Conservation (phyloP, 1,284 basidiomycete species). For the Ceratobasidium sp. region DNA sequence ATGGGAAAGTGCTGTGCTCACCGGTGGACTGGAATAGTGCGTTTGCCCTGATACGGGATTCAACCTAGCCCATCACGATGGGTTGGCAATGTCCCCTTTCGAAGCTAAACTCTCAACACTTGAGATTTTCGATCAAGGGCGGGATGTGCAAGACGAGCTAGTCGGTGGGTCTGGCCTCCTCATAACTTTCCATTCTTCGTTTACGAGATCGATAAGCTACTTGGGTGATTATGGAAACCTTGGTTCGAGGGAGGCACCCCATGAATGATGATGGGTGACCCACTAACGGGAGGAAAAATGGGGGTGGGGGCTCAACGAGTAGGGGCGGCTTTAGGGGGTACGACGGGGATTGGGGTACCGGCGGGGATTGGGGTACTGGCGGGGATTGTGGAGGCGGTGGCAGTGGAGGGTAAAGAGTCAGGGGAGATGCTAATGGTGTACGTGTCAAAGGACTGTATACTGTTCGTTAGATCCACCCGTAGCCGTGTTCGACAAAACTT, state of each 20-base stretch:
- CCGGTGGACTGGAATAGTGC: background rate
- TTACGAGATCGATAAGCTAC: background rate
- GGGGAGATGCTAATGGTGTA: background rate
- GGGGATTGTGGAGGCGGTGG: conserved; percentile 2
- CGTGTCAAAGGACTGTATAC: background rate
- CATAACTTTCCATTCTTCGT: background rate
- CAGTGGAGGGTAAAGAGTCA: background rate
- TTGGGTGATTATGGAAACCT: conserved; percentile 17
- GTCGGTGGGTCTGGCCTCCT: conserved; percentile 8
- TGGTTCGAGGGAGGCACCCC: conserved; percentile 1
- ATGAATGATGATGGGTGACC: background rate
- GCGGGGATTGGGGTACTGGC: background rate
- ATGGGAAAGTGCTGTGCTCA: background rate
- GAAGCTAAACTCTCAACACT: background rate
- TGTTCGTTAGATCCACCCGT: background rate
- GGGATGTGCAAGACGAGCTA: conserved; percentile 10
- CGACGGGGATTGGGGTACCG: background rate
- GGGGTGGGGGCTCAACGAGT: background rate
- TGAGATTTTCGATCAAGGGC: conserved; percentile 26
- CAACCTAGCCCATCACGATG: conserved; percentile 16
- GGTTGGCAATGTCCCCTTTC: conserved; percentile 10
- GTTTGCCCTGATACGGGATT: conserved; percentile 17
- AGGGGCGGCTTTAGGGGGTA: background rate
- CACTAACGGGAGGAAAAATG: background rate
- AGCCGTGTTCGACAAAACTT: background rate